A percentile compares a stretch with the other conserved stretches of the same genome.
Conservation (phyloP, 164 flowering plant genomes). For the Stephania cephalantha region DNA sequence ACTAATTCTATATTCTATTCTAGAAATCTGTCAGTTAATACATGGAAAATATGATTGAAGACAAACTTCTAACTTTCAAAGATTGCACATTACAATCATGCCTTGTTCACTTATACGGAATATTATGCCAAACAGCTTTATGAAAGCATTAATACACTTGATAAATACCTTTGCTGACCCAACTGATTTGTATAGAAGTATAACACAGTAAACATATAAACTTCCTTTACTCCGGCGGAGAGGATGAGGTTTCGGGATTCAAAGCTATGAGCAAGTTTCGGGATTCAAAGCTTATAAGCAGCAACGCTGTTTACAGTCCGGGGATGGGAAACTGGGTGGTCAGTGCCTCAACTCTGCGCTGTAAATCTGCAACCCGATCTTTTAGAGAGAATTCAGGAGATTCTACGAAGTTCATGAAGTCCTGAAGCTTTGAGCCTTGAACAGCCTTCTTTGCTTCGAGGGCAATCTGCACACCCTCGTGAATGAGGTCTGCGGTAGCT, state of each 20-base stretch:
- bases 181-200: background rate
- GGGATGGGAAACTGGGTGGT: slow-evolving; percentile 83
- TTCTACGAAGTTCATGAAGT: slow-evolving; percentile 56
- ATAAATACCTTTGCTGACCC: background rate
- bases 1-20: too few species aligned
- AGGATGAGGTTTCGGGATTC: background rate
- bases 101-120: too few species aligned
- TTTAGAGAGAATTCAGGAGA: slow-evolving; percentile 56
- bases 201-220: background rate
- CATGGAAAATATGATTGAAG: too few species aligned
- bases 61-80: too few species aligned
- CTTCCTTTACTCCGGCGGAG: background rate
- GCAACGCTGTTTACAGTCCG: slow-evolving; percentile 40
- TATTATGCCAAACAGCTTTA: too few species aligned
- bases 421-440: slow-evolving; percentile 78
- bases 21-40: too few species aligned
- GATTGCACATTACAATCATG: too few species aligned
- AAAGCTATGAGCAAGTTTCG: too few species aligned
- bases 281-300: too few species aligned
- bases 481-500: slow-evolving; percentile 66
- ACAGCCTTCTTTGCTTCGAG: slow-evolving; percentile 52
- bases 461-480: slow-evolving; percentile 80
- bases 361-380: slow-evolving; percentile 46
- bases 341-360: slow-evolving; percentile 58
- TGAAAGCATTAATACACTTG: too few species aligned